These are phyloP conservation scores for Geotrichum klebahnii DNA, from an alignment of 1,139 yeast species.

Conservation along the genomic window DNA sequence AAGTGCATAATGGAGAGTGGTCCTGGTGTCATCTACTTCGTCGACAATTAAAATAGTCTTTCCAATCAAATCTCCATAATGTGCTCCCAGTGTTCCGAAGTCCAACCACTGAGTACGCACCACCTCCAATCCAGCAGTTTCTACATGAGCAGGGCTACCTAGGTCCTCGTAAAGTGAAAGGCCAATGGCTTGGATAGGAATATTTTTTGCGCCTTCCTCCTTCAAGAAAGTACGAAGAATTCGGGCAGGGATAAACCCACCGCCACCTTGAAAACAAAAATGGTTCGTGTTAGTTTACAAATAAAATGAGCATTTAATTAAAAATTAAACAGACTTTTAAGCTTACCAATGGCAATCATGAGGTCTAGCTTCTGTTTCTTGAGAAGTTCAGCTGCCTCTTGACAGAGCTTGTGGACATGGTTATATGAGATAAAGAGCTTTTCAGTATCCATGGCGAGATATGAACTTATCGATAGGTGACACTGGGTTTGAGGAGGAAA, in stretches of 20 bases:
- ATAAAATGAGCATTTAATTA: background rate
- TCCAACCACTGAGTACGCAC: conserved; percentile 95
- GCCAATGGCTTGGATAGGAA: conserved; percentile 91
- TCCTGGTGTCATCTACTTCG: conserved; percentile 94
- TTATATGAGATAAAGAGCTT: conserved; percentile 87
- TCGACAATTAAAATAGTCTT: conserved; percentile 81
- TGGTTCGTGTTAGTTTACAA: background rate
- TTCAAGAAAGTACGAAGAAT: conserved; percentile 86
- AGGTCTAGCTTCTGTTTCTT: conserved; percentile 74
- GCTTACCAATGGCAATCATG: conserved; percentile 67
- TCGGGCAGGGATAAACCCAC: conserved; percentile 95
- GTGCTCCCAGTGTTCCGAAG: conserved; percentile 57
- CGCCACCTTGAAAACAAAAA: conserved; percentile 49
- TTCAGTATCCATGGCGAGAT: conserved; percentile 26
- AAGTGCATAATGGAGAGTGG: conserved; percentile 87
- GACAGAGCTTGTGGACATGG: conserved; percentile 89
- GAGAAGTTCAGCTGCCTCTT: conserved; percentile 69
- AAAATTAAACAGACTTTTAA: background rate
- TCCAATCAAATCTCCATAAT: conserved; percentile 66
- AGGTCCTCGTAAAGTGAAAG: conserved; percentile 83
- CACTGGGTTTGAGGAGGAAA: background rate
- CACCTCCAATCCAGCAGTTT: conserved; percentile 75
- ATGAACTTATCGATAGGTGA: background rate
- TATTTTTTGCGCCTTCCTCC: conserved; percentile 79
- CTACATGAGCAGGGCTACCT: conserved; percentile 49